phyloP scores from a whole-genome alignment of 139 green algal genomes.

The Deuterostichococcus epilithicus region DNA sequence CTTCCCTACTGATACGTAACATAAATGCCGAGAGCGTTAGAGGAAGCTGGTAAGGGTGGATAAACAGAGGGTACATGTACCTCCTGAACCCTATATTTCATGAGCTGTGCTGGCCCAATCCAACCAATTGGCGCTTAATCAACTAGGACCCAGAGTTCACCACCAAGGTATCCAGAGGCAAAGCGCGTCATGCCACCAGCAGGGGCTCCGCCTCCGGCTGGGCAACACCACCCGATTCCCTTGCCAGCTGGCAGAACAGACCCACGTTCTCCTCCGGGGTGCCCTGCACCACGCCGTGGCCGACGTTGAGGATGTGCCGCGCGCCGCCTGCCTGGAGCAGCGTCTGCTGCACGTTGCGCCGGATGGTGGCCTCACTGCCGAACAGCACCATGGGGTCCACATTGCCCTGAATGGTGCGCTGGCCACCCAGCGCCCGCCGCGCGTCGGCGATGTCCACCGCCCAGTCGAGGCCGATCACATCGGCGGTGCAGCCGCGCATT shows the following conservation, averaged over 20 bases:
- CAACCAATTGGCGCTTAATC: no score
- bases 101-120: no score
- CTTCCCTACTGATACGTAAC: no score
- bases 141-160: no score
- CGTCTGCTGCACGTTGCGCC: slow-evolving; percentile 51
- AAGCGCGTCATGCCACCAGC: slow-evolving; percentile 4
- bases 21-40: no score
- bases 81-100: no score
- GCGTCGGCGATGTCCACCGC: slow-evolving; percentile 69
- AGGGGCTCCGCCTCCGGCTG: neutral
- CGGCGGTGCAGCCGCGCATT: slow-evolving; percentile 50
- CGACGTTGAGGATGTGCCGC: slow-evolving; percentile 93
- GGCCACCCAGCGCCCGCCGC: slow-evolving; percentile 48
- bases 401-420: slow-evolving; percentile 63
- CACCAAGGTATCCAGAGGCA: no score
- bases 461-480: slow-evolving; percentile 96
- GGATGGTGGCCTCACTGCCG: slow-evolving; percentile 63
- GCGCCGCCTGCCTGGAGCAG: slow-evolving; percentile 51
- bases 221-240: slow-evolving; percentile 41
- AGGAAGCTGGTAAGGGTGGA: no score
- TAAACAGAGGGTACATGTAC: no score
- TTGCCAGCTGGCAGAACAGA: slow-evolving; percentile 85
- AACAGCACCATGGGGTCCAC: slow-evolving; percentile 96
- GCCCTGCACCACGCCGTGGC: slow-evolving; percentile 87
- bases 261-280: slow-evolving; percentile 89